Conservation (phyloP, 2,329 filamentous ascomycete genomes). For the Trichoderma sp. region DNA sequence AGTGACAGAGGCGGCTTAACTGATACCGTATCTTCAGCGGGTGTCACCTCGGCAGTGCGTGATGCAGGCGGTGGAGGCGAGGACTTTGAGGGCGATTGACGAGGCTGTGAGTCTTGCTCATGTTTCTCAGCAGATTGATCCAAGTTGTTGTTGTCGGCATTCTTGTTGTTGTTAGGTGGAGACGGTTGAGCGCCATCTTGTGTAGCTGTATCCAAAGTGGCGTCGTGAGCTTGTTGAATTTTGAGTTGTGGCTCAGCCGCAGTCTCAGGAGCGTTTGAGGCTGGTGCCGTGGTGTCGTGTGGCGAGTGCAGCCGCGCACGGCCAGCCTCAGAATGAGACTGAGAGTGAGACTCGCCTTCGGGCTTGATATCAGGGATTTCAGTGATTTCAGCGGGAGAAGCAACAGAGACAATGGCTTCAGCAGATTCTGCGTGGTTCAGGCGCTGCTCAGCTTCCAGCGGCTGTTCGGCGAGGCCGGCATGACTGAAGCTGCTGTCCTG, state of each 20-base stretch:
- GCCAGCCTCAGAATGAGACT: background rate
- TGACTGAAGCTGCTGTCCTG: background rate
- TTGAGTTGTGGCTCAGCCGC: conserved; percentile 11
- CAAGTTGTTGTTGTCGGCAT: background rate
- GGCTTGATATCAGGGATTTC: background rate
- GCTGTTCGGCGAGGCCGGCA: background rate
- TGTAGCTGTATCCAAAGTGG: background rate
- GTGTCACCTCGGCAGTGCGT: background rate
- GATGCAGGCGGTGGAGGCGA: background rate
- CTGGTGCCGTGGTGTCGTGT: conserved; percentile 2
- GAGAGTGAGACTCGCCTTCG: background rate
- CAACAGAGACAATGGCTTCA: background rate
- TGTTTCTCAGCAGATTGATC: background rate
- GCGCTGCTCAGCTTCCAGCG: background rate
- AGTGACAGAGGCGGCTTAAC: conserved; percentile 1
- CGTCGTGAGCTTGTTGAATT: conserved; percentile 4
- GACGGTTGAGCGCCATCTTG: background rate
- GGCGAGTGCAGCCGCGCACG: background rate
- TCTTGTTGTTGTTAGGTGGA: background rate
- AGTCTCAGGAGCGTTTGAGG: background rate
- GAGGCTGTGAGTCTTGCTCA: background rate
- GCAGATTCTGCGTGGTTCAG: background rate
- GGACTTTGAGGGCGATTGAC: background rate
- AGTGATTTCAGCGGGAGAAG: background rate
- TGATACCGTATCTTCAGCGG: background rate